phyloP scores from a whole-genome alignment of 208 protist genomes.

The Leishmania mexicana region DNA sequence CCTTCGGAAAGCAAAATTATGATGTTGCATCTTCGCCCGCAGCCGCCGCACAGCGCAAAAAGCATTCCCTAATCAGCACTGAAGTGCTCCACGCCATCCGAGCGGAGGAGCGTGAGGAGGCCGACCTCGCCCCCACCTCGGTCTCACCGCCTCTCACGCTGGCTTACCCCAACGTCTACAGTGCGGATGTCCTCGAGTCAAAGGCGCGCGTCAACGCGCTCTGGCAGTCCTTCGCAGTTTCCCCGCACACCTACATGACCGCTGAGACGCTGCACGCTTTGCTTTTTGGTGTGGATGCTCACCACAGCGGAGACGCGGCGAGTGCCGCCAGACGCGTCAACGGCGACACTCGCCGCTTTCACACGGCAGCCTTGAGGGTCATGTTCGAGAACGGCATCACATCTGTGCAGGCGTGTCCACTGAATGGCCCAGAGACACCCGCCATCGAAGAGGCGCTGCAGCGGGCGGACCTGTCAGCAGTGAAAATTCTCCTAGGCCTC shows the following conservation, averaged over 20 bases:
- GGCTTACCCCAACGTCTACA: conserved; percentile 47
- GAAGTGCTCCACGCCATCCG: conserved; percentile 7
- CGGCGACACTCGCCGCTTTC: conserved; percentile 8
- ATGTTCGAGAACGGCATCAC: conserved; percentile 54
- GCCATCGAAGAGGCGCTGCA: conserved; percentile 69
- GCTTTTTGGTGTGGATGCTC: conserved; percentile 36
- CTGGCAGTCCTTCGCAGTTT: conserved; percentile 55
- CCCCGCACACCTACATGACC: conserved; percentile 53
- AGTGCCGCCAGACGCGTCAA: neutral
- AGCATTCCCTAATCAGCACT: conserved; percentile 14
- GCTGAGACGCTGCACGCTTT: conserved; percentile 60
- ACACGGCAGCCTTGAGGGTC: conserved; percentile 34
- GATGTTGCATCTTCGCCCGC: neutral
- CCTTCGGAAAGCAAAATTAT: neutral
- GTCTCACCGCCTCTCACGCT: conserved; percentile 21
- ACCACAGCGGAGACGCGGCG: neutral
- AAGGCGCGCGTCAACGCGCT: conserved; percentile 48
- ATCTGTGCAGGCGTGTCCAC: conserved; percentile 55
- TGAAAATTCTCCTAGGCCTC: conserved; percentile 55
- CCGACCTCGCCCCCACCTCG: neutral
- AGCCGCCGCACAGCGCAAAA: neutral
- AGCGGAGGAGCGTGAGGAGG: neutral
- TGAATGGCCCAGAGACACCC: conserved; percentile 41
- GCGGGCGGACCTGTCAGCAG: conserved; percentile 31
- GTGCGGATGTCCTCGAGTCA: conserved; percentile 41